Base-by-base conservation (phyloP, 306 rosid genomes). In the Vigna nakashimae region DNA sequence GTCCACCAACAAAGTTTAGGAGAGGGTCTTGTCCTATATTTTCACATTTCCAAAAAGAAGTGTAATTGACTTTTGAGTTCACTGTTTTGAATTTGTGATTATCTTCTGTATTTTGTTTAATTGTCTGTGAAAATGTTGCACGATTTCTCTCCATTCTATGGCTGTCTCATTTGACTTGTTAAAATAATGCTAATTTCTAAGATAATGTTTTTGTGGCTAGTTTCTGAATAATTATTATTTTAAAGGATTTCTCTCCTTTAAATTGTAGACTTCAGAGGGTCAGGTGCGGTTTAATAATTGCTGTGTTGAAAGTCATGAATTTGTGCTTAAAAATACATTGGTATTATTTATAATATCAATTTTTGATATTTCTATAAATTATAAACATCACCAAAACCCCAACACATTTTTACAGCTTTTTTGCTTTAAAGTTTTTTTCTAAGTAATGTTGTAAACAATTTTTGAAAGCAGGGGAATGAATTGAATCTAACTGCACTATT, bases 341-440 rank as follows among this genome's bases (percentile, higher is more conserved):
- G 12, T 12, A 66, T 38, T 38, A 17, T 17, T 65, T 65, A 66
- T 20, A 42, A 11, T 66, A 40, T 43, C 34, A 18, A 20, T 6
- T 1, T 4, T 43, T 22, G 53, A 20, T 43, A 43, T 42, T 42
- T 32, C 53, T 18, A 1, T 20, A 36, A 65, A 42, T 2, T 13
- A 12, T 13, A 53, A 14, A 24, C 24, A 52, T 76, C 45, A 40
- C 45, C 45, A 30, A 30, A 9, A 22, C 2, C 59, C 26, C 17
- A 55, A 24, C 32, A 66, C 64, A 40, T n/a, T 53, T 52, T 42
- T 67, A 30, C 58, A 53, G 74, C 66, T 26, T 43, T 67, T 55
- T 12, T 6, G 15, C 38, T 65, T 65, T 36, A n/a, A 17, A 42
- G 12, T 20, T 40, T 65, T 4, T 7, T 40, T 15, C 28, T 20